Evolutionary conservation across 169 alveolate species (phyloP).

Genomic region (Eimeria falciformis): DNA sequence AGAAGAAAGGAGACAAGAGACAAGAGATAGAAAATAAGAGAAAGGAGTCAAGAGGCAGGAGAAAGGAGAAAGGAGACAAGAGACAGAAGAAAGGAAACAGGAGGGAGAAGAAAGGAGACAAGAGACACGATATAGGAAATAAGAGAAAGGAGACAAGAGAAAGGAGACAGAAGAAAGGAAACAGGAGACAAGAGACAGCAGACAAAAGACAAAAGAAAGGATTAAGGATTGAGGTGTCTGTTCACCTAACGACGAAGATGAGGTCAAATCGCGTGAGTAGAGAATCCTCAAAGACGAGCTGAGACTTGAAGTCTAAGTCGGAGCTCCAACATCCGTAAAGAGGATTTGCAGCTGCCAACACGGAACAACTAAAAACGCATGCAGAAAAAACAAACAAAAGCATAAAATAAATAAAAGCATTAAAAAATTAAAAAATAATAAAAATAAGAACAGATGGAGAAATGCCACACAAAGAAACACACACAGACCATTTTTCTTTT

Average conservation of each 20-base stretch:
- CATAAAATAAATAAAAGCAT: background rate
- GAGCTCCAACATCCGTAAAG: slow-evolving; percentile 97
- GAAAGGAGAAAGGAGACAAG: too few species aligned
- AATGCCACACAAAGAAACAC: background rate
- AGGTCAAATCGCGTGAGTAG: slow-evolving; percentile 97
- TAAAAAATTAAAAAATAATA: background rate
- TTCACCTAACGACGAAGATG: slow-evolving; percentile 90
- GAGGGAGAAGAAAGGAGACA: too few species aligned
- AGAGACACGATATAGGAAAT: background rate
- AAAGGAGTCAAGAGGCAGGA: too few species aligned
- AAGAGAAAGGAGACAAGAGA: background rate
- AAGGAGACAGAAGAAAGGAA: background rate
- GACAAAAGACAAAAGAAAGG: background rate
- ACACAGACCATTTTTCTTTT: background rate
- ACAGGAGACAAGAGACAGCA: too few species aligned
- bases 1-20: background rate
- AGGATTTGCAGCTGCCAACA: slow-evolving; percentile 99
- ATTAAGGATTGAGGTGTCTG: background rate
- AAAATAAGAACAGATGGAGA: background rate
- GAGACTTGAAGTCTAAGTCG: slow-evolving; percentile 92
- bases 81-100: too few species aligned
- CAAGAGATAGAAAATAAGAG: background rate
- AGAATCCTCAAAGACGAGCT: slow-evolving; percentile 97
- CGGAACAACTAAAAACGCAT: slow-evolving; percentile 91
- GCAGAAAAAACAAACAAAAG: background rate